Conservation (phyloP, 208 protist species). For the Vickermania ingenoplastis region DNA sequence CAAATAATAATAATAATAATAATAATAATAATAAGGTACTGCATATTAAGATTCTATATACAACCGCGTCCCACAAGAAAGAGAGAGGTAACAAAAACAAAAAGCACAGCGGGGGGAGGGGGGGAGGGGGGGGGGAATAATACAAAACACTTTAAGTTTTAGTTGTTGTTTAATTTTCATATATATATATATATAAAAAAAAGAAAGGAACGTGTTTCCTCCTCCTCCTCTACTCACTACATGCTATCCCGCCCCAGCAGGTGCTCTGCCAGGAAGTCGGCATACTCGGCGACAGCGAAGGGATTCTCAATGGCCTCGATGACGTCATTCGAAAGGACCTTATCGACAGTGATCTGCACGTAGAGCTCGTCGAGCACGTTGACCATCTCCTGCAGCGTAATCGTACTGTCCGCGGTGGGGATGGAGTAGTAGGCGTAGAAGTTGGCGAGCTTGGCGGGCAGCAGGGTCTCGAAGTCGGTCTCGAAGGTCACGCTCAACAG, state of each 20-base stretch:
- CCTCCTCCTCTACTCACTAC: too few species aligned
- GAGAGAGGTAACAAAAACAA: too few species aligned
- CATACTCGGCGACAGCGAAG: constrained; percentile 9
- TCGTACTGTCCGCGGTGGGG: constrained; percentile 57
- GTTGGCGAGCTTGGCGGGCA: constrained; percentile 37
- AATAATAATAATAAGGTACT: too few species aligned
- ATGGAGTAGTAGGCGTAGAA: constrained; percentile 56
- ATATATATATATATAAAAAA: too few species aligned
- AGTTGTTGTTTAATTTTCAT: too few species aligned
- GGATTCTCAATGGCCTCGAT: constrained; percentile 39
- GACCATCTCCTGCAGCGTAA: constrained; percentile 79
- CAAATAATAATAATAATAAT: too few species aligned
- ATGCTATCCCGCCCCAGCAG: constrained; percentile 15
- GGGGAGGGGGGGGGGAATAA: too few species aligned
- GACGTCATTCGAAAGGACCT: constrained; percentile 19
- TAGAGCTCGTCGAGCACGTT: constrained; percentile 81
- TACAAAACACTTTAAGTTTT: too few species aligned
- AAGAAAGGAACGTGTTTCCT: too few species aligned
- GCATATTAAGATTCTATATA: too few species aligned
- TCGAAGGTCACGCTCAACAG: constrained; percentile 50
- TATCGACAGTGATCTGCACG: constrained; percentile 41
- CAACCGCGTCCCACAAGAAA: too few species aligned
- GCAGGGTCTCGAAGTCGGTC: constrained; percentile 45
- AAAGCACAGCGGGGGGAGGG: too few species aligned
- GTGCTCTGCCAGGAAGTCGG: constrained; percentile 19